phyloP scores from a whole-genome alignment of 805 yeast species.

The Geotrichum ghanense region DNA sequence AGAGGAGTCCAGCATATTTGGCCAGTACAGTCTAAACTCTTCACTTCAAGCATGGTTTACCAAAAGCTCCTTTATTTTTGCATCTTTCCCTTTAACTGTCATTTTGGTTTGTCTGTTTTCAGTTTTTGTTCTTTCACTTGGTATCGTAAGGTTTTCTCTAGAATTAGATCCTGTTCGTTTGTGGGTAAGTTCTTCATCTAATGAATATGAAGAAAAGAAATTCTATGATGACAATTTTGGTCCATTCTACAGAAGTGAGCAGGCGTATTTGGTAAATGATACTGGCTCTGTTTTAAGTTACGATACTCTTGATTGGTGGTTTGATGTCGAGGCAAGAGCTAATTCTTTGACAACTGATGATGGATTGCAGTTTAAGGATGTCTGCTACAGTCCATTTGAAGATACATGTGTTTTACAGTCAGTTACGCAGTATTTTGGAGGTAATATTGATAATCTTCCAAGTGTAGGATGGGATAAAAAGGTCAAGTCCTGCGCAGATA shows the following conservation, averaged over 20 bases:
- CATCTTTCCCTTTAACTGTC: slow-evolving; percentile 45
- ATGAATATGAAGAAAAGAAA: slow-evolving; percentile 53
- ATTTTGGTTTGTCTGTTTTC: slow-evolving; percentile 33
- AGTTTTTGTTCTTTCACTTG: slow-evolving; percentile 38
- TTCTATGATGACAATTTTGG: slow-evolving; percentile 76
- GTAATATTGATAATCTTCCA: slow-evolving; percentile 39
- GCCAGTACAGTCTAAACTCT: slow-evolving; percentile 37
- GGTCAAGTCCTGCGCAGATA: slow-evolving; percentile 49
- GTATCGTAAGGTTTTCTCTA: slow-evolving; percentile 40
- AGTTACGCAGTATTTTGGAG: slow-evolving; percentile 77
- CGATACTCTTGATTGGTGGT: slow-evolving; percentile 79
- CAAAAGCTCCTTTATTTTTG: slow-evolving; percentile 45
- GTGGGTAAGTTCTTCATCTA: slow-evolving; percentile 80
- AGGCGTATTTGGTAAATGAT: slow-evolving; percentile 59
- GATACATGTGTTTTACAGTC: slow-evolving; percentile 79
- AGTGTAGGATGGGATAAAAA: slow-evolving; percentile 45
- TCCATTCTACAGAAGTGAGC: slow-evolving; percentile 84
- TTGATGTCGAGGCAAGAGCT: slow-evolving; percentile 56
- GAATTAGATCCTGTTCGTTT: slow-evolving; percentile 74
- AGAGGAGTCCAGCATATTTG: background rate
- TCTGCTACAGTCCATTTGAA: slow-evolving; percentile 70
- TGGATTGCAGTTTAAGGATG: slow-evolving; percentile 37
- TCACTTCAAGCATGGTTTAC: slow-evolving; percentile 37
- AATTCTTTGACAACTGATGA: slow-evolving; percentile 22
- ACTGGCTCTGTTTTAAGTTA: slow-evolving; percentile 57